Percentiles rank a stretch among this genome's conserved stretches.
Evolutionary conservation across 2,329 filamentous ascomycete genomes (phyloP).

Genomic region (Diaporthe ilicicola): DNA sequence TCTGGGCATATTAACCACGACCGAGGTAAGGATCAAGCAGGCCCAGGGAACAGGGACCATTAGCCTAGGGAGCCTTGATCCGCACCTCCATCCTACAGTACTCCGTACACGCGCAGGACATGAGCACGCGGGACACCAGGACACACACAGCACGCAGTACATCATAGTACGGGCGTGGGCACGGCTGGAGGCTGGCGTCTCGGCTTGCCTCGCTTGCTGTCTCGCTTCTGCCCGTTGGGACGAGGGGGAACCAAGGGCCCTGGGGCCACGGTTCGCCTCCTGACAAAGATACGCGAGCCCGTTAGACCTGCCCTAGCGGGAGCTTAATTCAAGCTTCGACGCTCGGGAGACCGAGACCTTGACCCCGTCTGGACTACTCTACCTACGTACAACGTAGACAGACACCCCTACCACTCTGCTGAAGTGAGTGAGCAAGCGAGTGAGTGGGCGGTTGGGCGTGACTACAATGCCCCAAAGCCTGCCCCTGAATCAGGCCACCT

Average conservation of each 20-base stretch:
- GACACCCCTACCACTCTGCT: too few relatives aligned
- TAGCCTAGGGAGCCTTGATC: background rate
- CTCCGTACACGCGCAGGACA: background rate
- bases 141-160: too few relatives aligned
- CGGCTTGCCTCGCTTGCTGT: constrained; percentile 26
- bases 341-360: background rate
- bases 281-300: constrained; percentile 33
- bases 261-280: constrained; percentile 27
- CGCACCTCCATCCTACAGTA: background rate
- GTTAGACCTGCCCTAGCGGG: constrained; percentile 30
- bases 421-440: background rate
- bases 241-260: constrained; percentile 18
- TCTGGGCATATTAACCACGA: constrained; percentile 9
- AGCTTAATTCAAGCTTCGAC: constrained; percentile 28
- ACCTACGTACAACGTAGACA: too few relatives aligned
- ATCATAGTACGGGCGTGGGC: background rate
- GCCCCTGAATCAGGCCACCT: constrained; percentile 15
- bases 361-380: background rate
- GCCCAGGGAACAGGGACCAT: constrained; percentile 5
- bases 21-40: background rate
- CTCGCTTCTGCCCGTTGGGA: constrained; percentile 26
- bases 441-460: background rate
- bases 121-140: too few relatives aligned
- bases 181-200: background rate
- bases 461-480: background rate